Conservation (phyloP, 2,329 filamentous ascomycete genomes). For the Blumeria hordei region DNA sequence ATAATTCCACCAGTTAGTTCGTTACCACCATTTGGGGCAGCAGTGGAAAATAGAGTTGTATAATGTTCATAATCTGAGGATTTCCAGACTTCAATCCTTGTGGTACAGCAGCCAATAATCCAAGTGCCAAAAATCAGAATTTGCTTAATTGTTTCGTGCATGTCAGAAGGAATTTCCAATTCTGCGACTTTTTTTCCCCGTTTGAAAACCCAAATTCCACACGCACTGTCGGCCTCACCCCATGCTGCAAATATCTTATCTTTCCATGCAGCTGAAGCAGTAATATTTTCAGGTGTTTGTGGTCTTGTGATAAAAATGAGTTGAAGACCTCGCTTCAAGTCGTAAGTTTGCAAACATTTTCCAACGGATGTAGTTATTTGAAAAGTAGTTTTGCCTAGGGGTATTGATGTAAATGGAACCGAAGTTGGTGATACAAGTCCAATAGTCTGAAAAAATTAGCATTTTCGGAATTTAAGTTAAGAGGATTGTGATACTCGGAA, state of each 20-base stretch:
- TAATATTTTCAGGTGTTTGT: constrained; percentile 67
- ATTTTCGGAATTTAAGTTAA: not conserved
- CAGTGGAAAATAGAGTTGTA: constrained; percentile 45
- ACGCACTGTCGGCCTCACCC: constrained; percentile 33
- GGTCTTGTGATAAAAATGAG: constrained; percentile 84
- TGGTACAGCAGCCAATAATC: constrained; percentile 59
- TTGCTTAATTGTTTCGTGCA: constrained; percentile 47
- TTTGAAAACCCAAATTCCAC: constrained; percentile 79
- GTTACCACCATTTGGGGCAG: constrained; percentile 31
- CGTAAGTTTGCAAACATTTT: constrained; percentile 80
- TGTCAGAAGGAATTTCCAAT: constrained; percentile 38
- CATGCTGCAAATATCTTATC: constrained; percentile 75
- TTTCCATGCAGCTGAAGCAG: constrained; percentile 70
- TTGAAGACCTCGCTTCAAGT: constrained; percentile 70
- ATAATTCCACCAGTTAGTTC: constrained; percentile 56
- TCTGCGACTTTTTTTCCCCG: constrained; percentile 65
- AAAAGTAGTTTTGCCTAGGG: constrained; percentile 81
- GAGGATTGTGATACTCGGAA: constrained; percentile 41
- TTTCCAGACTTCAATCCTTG: constrained; percentile 75
- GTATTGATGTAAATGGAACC: constrained; percentile 74
- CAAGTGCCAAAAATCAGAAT: constrained; percentile 73
- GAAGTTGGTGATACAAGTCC: constrained; percentile 77
- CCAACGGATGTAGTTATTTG: constrained; percentile 94
- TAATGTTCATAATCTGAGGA: constrained; percentile 66
- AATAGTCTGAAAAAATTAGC: constrained; percentile 38